phyloP scores from a whole-genome alignment of 371 early-diverging fungal species.

The Haplosporangium sp. region DNA sequence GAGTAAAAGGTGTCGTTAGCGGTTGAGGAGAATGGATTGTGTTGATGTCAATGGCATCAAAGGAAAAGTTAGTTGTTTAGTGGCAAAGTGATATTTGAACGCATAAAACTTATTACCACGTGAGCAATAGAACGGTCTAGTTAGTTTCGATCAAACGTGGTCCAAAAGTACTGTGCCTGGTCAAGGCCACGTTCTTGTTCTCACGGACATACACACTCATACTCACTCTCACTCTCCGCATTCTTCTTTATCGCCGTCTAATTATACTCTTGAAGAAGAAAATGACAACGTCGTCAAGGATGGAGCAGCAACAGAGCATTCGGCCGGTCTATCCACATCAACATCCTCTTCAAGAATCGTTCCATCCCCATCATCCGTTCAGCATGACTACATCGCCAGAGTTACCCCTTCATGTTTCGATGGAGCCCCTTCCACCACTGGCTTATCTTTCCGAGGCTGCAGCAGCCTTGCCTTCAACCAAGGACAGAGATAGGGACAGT shows the following conservation, averaged over 20 bases:
- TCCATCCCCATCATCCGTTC: slow-evolving; percentile 24
- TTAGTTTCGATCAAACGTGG: too few species aligned
- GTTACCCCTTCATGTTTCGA: neutral
- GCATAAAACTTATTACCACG: too few species aligned
- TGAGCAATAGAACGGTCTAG: too few species aligned
- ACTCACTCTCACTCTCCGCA: neutral
- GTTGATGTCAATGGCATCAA: too few species aligned
- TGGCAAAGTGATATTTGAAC: too few species aligned
- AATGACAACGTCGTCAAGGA: slow-evolving; percentile 38
- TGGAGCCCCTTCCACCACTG: slow-evolving; percentile 10
- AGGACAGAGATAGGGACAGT: too few species aligned
- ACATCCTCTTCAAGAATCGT: slow-evolving; percentile 7
- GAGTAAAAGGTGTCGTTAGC: too few species aligned
- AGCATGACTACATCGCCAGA: slow-evolving; percentile 9
- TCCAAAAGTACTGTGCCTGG: too few species aligned
- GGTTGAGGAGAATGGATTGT: too few species aligned
- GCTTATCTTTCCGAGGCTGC: slow-evolving; percentile 19
- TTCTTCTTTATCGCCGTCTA: neutral
- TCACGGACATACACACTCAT: neutral
- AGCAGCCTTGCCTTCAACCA: slow-evolving; percentile 3
- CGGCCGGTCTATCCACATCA: slow-evolving; percentile 13
- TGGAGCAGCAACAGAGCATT: slow-evolving; percentile 28
- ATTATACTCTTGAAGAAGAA: neutral
- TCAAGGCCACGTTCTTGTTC: too few species aligned
- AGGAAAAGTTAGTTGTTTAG: too few species aligned